These are phyloP conservation scores for Oenanthe sinensis DNA, from an alignment of 129 eudicot species.

Conservation along the genomic window DNA sequence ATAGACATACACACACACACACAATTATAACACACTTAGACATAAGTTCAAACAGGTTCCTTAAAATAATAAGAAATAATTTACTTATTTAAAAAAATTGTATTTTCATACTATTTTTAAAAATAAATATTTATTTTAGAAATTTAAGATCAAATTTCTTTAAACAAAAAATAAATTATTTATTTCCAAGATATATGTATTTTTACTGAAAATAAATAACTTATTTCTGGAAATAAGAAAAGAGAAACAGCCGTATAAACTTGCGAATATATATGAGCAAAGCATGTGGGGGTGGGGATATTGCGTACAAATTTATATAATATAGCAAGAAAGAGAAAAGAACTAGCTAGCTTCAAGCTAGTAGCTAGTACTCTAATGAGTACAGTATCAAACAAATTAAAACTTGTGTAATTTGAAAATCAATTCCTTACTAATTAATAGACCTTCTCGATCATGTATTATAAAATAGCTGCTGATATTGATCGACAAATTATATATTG, in stretches of 20 bases:
- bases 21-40: too few relatives aligned
- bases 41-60: too few relatives aligned
- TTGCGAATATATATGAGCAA: neutral
- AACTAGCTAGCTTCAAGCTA: neutral
- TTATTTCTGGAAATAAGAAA: too few relatives aligned
- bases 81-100: too few relatives aligned
- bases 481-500: neutral
- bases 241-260: neutral
- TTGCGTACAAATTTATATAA: neutral
- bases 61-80: too few relatives aligned
- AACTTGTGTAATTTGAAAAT: neutral
- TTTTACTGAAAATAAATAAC: too few relatives aligned
- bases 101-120: too few relatives aligned
- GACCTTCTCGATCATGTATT: neutral
- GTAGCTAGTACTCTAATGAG: neutral
- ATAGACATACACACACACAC: neutral
- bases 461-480: conserved; percentile 1
- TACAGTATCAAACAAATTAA: neutral
- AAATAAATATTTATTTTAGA: too few relatives aligned
- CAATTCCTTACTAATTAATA: neutral
- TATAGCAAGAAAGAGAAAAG: neutral
- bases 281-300: conserved; percentile 1
- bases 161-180: too few relatives aligned
- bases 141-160: too few relatives aligned
- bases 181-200: too few relatives aligned